Percentiles rank a stretch among this genome's conserved stretches.
phyloP scores from a whole-genome alignment of 176 grass and related monocot genomes.

The Oryza australiensis region DNA sequence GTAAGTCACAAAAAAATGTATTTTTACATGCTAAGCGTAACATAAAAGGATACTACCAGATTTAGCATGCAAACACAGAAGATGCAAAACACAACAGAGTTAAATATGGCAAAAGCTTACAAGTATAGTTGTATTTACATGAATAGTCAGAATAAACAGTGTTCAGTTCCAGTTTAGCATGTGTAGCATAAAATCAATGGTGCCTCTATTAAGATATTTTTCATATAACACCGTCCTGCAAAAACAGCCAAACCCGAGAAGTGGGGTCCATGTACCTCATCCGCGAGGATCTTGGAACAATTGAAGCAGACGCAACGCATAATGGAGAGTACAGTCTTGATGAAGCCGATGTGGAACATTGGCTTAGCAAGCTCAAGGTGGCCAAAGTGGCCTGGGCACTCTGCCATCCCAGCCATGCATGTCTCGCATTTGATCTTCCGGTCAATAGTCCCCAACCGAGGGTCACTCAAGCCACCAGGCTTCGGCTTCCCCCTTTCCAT shows the following conservation, averaged over 20 bases:
- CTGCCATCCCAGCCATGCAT: constrained; percentile 95
- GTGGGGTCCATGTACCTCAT: constrained; percentile 60
- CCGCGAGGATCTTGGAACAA: constrained; percentile 96
- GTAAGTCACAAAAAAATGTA: constrained; percentile 5
- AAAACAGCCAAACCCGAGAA: neutral
- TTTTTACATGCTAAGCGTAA: neutral
- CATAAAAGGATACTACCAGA: neutral
- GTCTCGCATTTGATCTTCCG: constrained; percentile 96
- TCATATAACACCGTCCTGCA: neutral
- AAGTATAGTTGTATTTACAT: neutral
- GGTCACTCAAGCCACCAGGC: constrained; percentile 83
- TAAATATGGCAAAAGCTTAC: neutral
- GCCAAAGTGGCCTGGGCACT: constrained; percentile 96
- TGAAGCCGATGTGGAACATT: constrained; percentile 95
- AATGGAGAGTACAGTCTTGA: constrained; percentile 93
- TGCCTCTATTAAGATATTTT: neutral
- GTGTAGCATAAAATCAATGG: neutral
- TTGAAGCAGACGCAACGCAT: constrained; percentile 99
- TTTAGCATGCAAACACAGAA: neutral
- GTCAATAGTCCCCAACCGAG: constrained; percentile 87
- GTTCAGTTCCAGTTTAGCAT: neutral
- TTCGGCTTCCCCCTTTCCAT: constrained; percentile 98
- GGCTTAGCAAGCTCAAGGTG: constrained; percentile 98
- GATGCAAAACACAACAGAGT: neutral
- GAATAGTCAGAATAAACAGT: neutral